These are phyloP conservation scores for Sindora glabra DNA, from an alignment of 306 rosid genomes.

Conservation along the genomic window DNA sequence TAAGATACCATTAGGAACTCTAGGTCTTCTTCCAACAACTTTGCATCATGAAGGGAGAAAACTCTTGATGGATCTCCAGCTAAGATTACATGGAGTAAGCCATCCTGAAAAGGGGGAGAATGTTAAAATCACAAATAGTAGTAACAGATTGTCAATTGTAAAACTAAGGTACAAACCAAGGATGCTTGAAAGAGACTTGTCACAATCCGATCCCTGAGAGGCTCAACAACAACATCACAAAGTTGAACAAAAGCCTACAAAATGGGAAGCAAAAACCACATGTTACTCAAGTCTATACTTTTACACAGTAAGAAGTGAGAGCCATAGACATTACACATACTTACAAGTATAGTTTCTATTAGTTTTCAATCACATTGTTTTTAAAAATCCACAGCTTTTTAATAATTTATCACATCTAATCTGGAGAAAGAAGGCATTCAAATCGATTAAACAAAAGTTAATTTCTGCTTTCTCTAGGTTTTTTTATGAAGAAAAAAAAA, in stretches of 20 bases:
- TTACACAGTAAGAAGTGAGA: neutral
- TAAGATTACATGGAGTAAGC: conserved; percentile 78
- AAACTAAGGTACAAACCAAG: conserved; percentile 44
- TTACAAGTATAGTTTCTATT: neutral
- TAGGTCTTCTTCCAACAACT: conserved; percentile 84
- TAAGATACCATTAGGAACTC: conserved; percentile 72
- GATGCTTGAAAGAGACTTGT: conserved; percentile 99
- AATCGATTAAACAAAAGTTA: neutral
- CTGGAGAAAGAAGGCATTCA: neutral
- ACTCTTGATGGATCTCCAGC: conserved; percentile 87
- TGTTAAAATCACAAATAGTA: conserved; percentile 15
- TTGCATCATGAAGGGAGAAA: conserved; percentile 60
- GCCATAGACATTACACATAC: neutral
- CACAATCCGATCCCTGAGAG: conserved; percentile 92
- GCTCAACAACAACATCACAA: conserved; percentile 85
- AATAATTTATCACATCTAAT: neutral
- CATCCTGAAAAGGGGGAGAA: conserved; percentile 54
- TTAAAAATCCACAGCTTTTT: neutral
- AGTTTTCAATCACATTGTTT: neutral
- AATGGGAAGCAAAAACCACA: conserved; percentile 13
- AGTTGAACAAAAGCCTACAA: conserved; percentile 80
- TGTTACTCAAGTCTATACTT: neutral
- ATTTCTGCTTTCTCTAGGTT: neutral
- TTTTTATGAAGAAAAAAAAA: neutral
- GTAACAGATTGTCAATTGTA: conserved; percentile 2